Evolutionary conservation across 2,329 filamentous ascomycete genomes (phyloP).

Genomic region (Tricladium varicosporioides): DNA sequence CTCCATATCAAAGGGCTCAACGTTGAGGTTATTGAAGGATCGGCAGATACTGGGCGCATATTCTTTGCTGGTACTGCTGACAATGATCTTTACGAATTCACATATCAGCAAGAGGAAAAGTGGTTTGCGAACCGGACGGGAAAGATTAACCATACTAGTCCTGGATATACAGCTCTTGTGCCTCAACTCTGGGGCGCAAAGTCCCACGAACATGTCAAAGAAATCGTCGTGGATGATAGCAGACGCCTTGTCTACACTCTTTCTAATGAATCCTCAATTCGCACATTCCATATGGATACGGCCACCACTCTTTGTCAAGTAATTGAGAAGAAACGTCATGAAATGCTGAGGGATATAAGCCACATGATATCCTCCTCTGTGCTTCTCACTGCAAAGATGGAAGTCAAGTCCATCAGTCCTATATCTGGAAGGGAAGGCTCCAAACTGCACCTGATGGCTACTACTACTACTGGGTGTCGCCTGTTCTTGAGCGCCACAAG

Average conservation of each 20-base stretch:
- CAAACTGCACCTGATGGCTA: conserved; percentile 84
- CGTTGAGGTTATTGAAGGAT: conserved; percentile 76
- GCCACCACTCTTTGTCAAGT: conserved; percentile 59
- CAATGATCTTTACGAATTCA: conserved; percentile 89
- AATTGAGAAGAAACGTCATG: conserved; percentile 60
- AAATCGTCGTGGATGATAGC: conserved; percentile 86
- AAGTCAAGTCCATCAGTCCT: conserved; percentile 80
- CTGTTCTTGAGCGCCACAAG: conserved; percentile 90
- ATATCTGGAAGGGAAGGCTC: conserved; percentile 77
- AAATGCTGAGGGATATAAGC: conserved; percentile 70
- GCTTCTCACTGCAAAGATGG: conserved; percentile 66
- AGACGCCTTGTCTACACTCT: conserved; percentile 88
- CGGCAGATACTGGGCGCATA: conserved; percentile 76
- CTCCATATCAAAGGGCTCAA: conserved; percentile 73
- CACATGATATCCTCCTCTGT: conserved; percentile 79
- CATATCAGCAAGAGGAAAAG: conserved; percentile 94
- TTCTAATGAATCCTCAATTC: conserved; percentile 82
- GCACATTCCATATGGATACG: conserved; percentile 82
- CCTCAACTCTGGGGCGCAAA: conserved; percentile 51
- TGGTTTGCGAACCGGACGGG: conserved; percentile 91
- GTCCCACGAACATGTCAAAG: conserved; percentile 62
- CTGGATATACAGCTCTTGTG: conserved; percentile 66
- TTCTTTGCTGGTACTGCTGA: conserved; percentile 83
- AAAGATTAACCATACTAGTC: conserved; percentile 84
- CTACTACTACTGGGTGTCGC: conserved; percentile 85